phyloP scores from a whole-genome alignment of 768 basidiomycete genomes.

The Macrolepiota fuliginosa region DNA sequence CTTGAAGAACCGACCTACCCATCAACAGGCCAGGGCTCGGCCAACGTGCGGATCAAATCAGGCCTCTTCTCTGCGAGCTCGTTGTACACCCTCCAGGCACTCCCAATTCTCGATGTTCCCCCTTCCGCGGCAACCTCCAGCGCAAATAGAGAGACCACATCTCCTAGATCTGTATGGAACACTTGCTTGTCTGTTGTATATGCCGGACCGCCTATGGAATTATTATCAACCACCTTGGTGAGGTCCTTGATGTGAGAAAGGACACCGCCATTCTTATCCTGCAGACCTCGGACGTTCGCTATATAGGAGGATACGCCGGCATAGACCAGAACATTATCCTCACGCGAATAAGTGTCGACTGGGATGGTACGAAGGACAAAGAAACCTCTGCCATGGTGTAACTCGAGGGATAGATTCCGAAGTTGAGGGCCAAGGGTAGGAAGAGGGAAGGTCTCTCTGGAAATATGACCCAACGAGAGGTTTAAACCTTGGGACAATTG shows the following conservation, averaged over 20 bases:
- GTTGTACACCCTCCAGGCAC: constrained; percentile 35
- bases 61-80: constrained; percentile 39
- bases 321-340: constrained; percentile 27
- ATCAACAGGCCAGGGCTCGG: constrained; percentile 39
- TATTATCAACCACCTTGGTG: too few relatives aligned
- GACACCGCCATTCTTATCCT: too few relatives aligned
- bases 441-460: constrained; percentile 35
- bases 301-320: constrained; percentile 35
- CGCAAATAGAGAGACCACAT: too few relatives aligned
- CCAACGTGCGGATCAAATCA: constrained; percentile 38
- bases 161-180: too few relatives aligned
- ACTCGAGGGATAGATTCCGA: constrained; percentile 33
- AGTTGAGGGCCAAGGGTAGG: constrained; percentile 32
- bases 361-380: constrained; percentile 45
- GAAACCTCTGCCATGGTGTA: constrained; percentile 29
- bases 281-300: too few relatives aligned
- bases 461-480: neutral
- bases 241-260: too few relatives aligned
- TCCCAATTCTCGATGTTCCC: too few relatives aligned
- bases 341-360: constrained; percentile 34
- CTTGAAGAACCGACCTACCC: neutral
- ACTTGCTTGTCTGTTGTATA: too few relatives aligned
- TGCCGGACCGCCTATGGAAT: too few relatives aligned
- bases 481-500: neutral
- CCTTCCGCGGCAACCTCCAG: too few relatives aligned